phyloP scores from a whole-genome alignment of 2,329 filamentous ascomycete genomes.

The Ceratocystis smalleyi region DNA sequence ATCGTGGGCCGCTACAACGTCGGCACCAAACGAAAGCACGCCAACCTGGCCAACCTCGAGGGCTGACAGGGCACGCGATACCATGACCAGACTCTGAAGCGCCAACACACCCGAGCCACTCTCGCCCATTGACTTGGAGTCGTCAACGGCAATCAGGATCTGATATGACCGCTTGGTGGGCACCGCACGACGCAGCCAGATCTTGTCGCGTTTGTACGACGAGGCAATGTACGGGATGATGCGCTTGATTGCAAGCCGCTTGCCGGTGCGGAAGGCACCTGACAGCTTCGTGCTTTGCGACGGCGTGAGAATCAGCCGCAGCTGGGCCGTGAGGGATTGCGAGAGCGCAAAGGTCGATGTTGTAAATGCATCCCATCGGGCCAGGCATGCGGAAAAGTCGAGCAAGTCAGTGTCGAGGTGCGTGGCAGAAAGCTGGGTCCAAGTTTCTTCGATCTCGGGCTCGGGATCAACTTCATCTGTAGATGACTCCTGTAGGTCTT shows the following conservation, averaged over 20 bases:
- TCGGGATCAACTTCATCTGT: conserved; percentile 28
- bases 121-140: conserved; percentile 87
- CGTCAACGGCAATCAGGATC: conserved; percentile 92
- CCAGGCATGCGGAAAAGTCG: conserved; percentile 43
- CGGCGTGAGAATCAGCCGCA: conserved; percentile 86
- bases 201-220: conserved; percentile 97
- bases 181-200: conserved; percentile 91
- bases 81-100: conserved; percentile 85
- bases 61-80: conserved; percentile 75
- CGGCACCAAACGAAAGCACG: conserved; percentile 74
- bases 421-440: conserved; percentile 54
- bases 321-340: conserved; percentile 77
- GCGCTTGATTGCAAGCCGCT: conserved; percentile 96
- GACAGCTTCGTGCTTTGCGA: conserved; percentile 92
- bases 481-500: conserved; percentile 22
- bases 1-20: conserved; percentile 67
- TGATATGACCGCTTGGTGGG: conserved; percentile 93
- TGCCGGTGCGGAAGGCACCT: conserved; percentile 91
- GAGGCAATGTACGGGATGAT: conserved; percentile 99
- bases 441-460: conserved; percentile 37
- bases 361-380: conserved; percentile 77
- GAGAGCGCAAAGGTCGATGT: conserved; percentile 71
- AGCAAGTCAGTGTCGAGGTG: conserved; percentile 44
- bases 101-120: conserved; percentile 60
- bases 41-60: conserved; percentile 90